phyloP scores from a whole-genome alignment of 202 grass and related monocot species.

The Setaria viridis region DNA sequence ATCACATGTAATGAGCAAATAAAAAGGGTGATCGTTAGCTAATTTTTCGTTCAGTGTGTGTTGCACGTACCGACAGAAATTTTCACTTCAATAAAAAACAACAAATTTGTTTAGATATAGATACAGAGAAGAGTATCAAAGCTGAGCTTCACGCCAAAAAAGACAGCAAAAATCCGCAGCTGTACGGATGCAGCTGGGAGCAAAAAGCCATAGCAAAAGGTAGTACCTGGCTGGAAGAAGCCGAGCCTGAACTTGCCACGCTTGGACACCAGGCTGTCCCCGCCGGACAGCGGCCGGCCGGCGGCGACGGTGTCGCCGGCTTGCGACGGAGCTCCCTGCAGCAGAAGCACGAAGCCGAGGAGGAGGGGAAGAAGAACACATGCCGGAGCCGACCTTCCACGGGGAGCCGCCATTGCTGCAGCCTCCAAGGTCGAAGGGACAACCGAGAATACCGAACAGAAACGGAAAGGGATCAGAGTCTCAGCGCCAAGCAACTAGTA shows the following conservation, averaged over 20 bases:
- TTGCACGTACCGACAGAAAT: not conserved
- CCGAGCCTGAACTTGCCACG: slow-evolving; percentile 63
- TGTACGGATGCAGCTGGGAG: not conserved
- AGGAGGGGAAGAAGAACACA: not conserved
- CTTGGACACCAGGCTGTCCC: slow-evolving; percentile 49
- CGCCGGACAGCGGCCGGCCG: slow-evolving; percentile 44
- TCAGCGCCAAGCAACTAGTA: not conserved
- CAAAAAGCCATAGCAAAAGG: not conserved
- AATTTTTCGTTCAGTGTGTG: not conserved
- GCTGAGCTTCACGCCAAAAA: not conserved
- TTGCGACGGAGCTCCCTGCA: not conserved
- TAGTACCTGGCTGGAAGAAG: slow-evolving; percentile 65
- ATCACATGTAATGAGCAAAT: not conserved
- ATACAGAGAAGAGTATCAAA: not conserved
- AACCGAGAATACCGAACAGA: not conserved
- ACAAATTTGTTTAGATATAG: not conserved
- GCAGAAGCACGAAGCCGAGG: not conserved
- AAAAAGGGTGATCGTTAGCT: not conserved
- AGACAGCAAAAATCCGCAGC: not conserved
- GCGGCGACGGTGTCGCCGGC: slow-evolving; percentile 46
- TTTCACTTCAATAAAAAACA: not conserved
- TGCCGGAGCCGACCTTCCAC: not conserved
- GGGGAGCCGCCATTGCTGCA: slow-evolving; percentile 26
- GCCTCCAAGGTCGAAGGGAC: not conserved
- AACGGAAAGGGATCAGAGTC: not conserved